phyloP scores from a whole-genome alignment of 495 filamentous ascomycete genomes.

The Neurospora sp. region DNA sequence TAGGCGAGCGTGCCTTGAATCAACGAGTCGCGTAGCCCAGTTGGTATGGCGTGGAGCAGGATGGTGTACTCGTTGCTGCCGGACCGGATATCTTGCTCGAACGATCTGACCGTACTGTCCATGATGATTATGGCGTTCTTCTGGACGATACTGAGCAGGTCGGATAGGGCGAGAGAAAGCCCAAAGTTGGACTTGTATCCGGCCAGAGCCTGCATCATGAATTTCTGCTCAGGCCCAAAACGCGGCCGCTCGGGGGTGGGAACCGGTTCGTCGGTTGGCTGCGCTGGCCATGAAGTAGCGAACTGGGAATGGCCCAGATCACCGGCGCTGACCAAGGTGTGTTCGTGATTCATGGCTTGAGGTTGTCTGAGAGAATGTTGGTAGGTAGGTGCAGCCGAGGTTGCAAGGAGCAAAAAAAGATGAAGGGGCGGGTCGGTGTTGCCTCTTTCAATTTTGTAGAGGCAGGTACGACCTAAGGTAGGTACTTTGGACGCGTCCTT shows the following conservation, averaged over 20 bases:
- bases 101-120: background rate
- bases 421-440: no score
- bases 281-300: background rate
- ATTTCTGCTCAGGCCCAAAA: background rate
- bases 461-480: no score
- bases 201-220: background rate
- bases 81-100: background rate
- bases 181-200: background rate
- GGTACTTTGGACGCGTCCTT: no score
- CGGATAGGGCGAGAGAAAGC: background rate
- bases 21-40: background rate
- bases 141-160: background rate
- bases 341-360: background rate
- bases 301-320: background rate
- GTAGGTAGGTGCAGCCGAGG: no score
- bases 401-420: no score
- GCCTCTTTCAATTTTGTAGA: no score
- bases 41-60: background rate
- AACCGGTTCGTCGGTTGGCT: background rate
- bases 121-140: background rate
- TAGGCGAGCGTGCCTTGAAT: background rate
- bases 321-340: background rate
- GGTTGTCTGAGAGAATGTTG: background rate
- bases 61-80: background rate
- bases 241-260: background rate